Evolutionary conservation across 768 basidiomycete species (phyloP), one percentile per base, ranked within the genome.

Genomic region (Mycena capillaripes): DNA sequence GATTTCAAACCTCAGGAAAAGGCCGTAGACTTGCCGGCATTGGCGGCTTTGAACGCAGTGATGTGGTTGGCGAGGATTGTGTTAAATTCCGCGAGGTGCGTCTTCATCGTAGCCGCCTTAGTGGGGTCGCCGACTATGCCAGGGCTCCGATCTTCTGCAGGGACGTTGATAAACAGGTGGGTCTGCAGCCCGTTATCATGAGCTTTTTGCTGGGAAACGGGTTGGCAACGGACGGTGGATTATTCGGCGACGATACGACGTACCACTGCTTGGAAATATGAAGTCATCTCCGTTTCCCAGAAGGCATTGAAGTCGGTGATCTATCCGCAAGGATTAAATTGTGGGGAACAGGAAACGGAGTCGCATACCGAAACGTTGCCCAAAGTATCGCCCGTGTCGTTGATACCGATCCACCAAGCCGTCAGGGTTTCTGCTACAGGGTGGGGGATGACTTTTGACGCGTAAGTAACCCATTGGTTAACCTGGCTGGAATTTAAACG

Each of bases 341-440:
- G 19, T 19, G 30, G 23, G 10, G 38, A 40, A 42, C 10, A 19
- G 12, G 16, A 50, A 14, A 44, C n/a, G 29, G 5, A 23, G 32
- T 34, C 11, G 72, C 75, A 30, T 74, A 83, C 81, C 17, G 83
- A 82, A 12, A 81, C 65, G 70, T 88, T 88, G 32, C 76, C 77
- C 29, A 86, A 63, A 1, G 85, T 85, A 75, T 90, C 89, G 12
- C 88, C 86, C 11, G 88, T 89, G 73, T 89, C 89, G 78, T 89
- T 90, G 63, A 89, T 89, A 11, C 89, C 89, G 66, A 89, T 89
- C 88, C 88, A 90, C 89, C 89, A 90, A 5, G 84, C 81, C 5
- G 87, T 85, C 34, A 89, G 77, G 3, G 88, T 89, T 66, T 86
- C 77, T 16, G 73, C 79, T 2, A 76, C 62, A 4, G 85, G 85